Conservation (phyloP, 345 rosid species). For the Eucalyptus camaldulensis region DNA sequence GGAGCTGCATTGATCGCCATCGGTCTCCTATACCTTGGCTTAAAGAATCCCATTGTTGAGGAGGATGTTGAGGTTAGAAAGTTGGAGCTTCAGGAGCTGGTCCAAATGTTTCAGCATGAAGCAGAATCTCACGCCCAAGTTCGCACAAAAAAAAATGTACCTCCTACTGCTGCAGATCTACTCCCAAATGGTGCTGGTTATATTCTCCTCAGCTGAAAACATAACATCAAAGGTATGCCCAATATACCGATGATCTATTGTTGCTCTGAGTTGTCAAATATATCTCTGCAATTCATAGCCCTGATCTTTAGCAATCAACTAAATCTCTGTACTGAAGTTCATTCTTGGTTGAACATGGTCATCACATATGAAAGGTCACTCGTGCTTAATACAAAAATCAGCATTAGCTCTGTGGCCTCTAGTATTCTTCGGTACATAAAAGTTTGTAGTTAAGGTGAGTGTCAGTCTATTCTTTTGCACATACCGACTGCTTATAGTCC, state of each 20-base stretch:
- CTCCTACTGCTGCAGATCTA: conserved; percentile 12
- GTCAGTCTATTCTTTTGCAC: not conserved
- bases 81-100: conserved; percentile 49
- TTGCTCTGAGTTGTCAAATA: not conserved
- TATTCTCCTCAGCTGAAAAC: conserved; percentile 22
- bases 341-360: not conserved
- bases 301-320: not conserved
- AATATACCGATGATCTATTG: not conserved
- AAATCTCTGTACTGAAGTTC: not conserved
- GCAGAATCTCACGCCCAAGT: conserved; percentile 59
- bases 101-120: conserved; percentile 41
- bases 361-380: not conserved
- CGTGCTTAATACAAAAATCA: not conserved
- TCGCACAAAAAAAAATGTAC: conserved; percentile 13
- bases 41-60: conserved; percentile 34
- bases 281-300: not conserved
- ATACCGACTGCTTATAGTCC: not conserved
- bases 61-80: conserved; percentile 32
- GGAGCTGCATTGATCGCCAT: conserved; percentile 27
- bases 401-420: not conserved
- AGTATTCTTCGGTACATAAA: not conserved
- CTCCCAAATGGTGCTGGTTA: conserved; percentile 29
- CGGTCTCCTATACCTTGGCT: conserved; percentile 41
- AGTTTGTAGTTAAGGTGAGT: not conserved
- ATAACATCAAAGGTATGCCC: not conserved